Evolutionary conservation across 805 yeast genomes (phyloP).

Genomic region (Cyberlindnera saturnus): DNA sequence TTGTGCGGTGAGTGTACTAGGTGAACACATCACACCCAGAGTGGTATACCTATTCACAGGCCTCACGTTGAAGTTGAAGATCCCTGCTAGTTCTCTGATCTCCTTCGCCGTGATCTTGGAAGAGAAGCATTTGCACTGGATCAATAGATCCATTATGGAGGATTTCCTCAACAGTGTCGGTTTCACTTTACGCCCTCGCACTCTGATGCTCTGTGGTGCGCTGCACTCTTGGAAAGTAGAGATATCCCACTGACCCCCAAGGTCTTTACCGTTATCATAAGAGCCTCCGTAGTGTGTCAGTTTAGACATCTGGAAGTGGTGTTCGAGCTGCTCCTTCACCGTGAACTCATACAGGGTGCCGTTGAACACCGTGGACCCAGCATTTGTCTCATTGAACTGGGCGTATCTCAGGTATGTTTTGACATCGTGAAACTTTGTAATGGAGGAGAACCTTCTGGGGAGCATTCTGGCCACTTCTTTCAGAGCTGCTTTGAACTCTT

Average conservation of each 20-base stretch:
- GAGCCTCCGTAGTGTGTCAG: slow-evolving; percentile 20
- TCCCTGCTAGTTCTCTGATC: slow-evolving; percentile 21
- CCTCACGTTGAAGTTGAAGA: slow-evolving; percentile 15
- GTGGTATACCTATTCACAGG: slow-evolving; percentile 10
- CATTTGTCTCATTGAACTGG: slow-evolving; percentile 8
- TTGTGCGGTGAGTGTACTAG: slow-evolving; percentile 15
- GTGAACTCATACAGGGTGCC: slow-evolving; percentile 23
- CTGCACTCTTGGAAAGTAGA: neutral
- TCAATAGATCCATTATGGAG: slow-evolving; percentile 13
- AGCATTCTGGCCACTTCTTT: neutral
- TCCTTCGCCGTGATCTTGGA: slow-evolving; percentile 22
- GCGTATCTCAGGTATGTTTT: slow-evolving; percentile 15
- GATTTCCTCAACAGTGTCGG: slow-evolving; percentile 7
- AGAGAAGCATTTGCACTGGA: slow-evolving; percentile 21
- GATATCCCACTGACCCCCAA: slow-evolving; percentile 18
- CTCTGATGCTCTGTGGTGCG: neutral
- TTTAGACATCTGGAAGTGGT: slow-evolving; percentile 2
- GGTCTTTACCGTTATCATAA: slow-evolving; percentile 22
- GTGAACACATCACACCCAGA: slow-evolving; percentile 19
- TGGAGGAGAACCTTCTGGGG: neutral
- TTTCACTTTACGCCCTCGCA: slow-evolving; percentile 8
- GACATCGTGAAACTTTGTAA: neutral
- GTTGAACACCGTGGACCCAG: slow-evolving; percentile 18
- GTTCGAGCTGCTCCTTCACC: slow-evolving; percentile 9
- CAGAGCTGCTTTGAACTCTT: no score